phyloP scores from a whole-genome alignment of 1,139 yeast genomes.

The Chernovozyma aurita region DNA sequence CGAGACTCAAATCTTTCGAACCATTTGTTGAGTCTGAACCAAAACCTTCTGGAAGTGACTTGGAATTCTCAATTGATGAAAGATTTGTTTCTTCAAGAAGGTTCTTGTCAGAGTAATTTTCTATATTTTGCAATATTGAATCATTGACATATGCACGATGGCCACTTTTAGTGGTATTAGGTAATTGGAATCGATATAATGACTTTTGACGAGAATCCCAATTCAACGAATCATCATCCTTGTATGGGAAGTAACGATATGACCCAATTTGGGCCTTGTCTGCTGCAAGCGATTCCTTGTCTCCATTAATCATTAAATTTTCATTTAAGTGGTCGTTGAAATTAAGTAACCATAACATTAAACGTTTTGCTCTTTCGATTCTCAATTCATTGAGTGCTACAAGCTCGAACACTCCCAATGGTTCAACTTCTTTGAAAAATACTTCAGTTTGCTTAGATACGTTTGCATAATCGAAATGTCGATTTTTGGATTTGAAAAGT shows the following conservation, averaged over 20 bases:
- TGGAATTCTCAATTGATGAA: slow-evolving; percentile 15
- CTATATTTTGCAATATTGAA: slow-evolving; percentile 17
- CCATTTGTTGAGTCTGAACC: not conserved
- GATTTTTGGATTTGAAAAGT: slow-evolving; percentile 22
- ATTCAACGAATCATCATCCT: slow-evolving; percentile 29
- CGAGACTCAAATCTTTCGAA: slow-evolving; percentile 10
- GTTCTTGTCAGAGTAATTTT: slow-evolving; percentile 17
- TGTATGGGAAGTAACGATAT: slow-evolving; percentile 20
- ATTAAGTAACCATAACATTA: slow-evolving; percentile 36
- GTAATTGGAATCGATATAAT: slow-evolving; percentile 16
- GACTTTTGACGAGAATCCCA: slow-evolving; percentile 29
- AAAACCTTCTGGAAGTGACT: slow-evolving; percentile 10
- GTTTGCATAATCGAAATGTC: slow-evolving; percentile 21
- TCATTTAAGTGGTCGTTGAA: slow-evolving; percentile 27
- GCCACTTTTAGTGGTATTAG: not conserved
- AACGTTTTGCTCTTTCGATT: slow-evolving; percentile 31
- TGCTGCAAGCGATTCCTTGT: not conserved
- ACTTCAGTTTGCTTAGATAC: slow-evolving; percentile 33
- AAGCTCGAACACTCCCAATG: slow-evolving; percentile 9
- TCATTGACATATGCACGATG: slow-evolving; percentile 5
- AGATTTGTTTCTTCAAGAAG: slow-evolving; percentile 14
- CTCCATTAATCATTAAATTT: slow-evolving; percentile 12
- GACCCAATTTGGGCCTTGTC: not conserved
- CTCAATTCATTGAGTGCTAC: slow-evolving; percentile 25
- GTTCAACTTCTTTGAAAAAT: slow-evolving; percentile 21